Percentiles rank a stretch among this genome's conserved stretches.
Evolutionary conservation across 352 stramenopile genomes (phyloP).

Genomic region (Globisporangium okanoganense): DNA sequence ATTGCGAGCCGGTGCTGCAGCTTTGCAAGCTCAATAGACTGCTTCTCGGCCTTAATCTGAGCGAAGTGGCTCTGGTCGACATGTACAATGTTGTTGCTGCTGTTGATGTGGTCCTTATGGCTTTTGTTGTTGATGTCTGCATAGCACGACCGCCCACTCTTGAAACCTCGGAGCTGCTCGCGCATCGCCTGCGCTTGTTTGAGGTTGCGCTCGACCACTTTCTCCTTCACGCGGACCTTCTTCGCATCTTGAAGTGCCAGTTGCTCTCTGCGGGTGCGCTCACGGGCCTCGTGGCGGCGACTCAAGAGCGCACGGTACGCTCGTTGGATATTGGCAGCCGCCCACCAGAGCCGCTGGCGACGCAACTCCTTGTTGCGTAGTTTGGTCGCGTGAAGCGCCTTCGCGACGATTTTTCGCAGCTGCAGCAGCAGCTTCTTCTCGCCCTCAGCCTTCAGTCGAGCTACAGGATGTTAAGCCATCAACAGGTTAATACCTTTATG

Average conservation of each 20-base stretch:
- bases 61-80: neutral
- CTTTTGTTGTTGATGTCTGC: constrained; percentile 4
- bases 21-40: constrained; percentile 4
- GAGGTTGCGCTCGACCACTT: constrained; percentile 39
- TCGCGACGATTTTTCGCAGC: constrained; percentile 25
- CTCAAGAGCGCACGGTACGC: constrained; percentile 19
- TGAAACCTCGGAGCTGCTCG: constrained; percentile 7
- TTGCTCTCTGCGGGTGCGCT: constrained; percentile 19
- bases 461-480: constrained; percentile 9
- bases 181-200: constrained; percentile 37
- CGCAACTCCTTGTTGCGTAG: constrained; percentile 22
- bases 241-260: constrained; percentile 21
- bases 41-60: constrained; percentile 2
- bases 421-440: constrained; percentile 38
- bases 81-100: neutral
- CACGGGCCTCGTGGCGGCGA: constrained; percentile 13
- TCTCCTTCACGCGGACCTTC: constrained; percentile 31
- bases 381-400: constrained; percentile 14
- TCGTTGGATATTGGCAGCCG: constrained; percentile 30
- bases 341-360: constrained; percentile 23
- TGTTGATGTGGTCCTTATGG: neutral
- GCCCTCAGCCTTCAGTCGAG: constrained; percentile 22
- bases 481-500: neutral
- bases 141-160: neutral
- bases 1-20: constrained; percentile 9